phyloP scores from a whole-genome alignment of 2,329 filamentous ascomycete species.

The Aureobasidium sp. region DNA sequence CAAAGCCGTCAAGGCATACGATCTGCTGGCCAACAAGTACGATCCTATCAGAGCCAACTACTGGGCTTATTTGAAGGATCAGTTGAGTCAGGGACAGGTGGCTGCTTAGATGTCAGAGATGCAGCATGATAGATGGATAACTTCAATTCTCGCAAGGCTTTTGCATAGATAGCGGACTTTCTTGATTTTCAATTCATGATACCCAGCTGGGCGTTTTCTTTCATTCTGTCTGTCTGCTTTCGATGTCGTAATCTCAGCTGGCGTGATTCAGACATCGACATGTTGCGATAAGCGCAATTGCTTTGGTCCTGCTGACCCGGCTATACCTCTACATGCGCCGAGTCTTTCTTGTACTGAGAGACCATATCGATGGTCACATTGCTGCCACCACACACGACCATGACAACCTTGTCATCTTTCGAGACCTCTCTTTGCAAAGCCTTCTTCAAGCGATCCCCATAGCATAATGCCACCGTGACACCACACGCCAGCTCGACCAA shows the following conservation, averaged over 20 bases:
- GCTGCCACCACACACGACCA: conserved; percentile 71
- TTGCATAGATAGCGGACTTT: background rate
- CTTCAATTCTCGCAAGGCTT: background rate
- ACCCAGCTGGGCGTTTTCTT: conserved; percentile 10
- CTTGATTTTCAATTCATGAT: conserved; percentile 1
- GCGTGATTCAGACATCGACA: background rate
- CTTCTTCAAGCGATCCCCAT: conserved; percentile 55
- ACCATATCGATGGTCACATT: conserved; percentile 47
- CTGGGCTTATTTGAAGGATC: conserved; percentile 69
- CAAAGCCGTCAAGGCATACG: conserved; percentile 62
- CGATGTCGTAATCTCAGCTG: background rate
- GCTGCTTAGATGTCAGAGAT: background rate
- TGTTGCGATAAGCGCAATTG: too few relatives aligned
- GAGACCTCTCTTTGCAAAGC: conserved; percentile 55
- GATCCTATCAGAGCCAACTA: conserved; percentile 88
- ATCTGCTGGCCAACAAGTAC: conserved; percentile 72
- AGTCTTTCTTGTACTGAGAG: conserved; percentile 40
- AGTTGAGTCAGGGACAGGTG: conserved; percentile 28
- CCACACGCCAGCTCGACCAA: conserved; percentile 83
- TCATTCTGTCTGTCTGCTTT: background rate
- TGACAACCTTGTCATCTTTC: conserved; percentile 64
- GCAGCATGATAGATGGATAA: background rate
- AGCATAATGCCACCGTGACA: conserved; percentile 64
- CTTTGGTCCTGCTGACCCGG: background rate
- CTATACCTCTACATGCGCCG: conserved; percentile 23